Base-by-base conservation (phyloP, 2,329 filamentous ascomycete species). In the Fusarium sp. region DNA sequence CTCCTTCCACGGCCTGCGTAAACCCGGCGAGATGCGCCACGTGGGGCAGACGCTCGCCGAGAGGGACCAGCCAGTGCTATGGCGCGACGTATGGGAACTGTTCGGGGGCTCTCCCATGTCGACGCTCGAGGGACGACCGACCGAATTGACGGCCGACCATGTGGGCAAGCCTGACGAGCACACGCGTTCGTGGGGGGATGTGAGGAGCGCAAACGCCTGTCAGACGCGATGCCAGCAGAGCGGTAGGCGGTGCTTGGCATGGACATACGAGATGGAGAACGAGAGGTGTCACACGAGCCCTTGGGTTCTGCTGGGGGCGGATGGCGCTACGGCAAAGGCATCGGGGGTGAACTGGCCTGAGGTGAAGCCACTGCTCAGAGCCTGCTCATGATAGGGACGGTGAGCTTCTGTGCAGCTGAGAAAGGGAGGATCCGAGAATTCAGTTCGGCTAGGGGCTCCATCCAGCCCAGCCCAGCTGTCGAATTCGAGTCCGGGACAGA, bases 1-100 rank as follows among this genome's bases (percentile, higher is more conserved):
- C 5, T 87, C 87, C 11, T 89, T 90, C 75, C 88, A 90, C 76
- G 85, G 84, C 31, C 81, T 90, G 11, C 83, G 85, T 47, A 78
- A 83, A 36, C 82, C 82, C 6, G 81, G 82, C 11, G 82, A 82
- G 65, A 90, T 90, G 88, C 74, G 80, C 35, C 78, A 81, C 27
- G 82, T 87, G 9, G 87, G 86, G 25, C 78, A 80, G 25, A 80
- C 79, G 16, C 86, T 90, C 66, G 79, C 81, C 14, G 75, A 80
- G 22, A 74, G 82, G 54, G 75, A 80, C 27, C 76, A 81, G 47
- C 85, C 87, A 0, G 81, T 89, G 8, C 81, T 85, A 62, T 89
- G 88, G 88, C 81, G 84, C 38, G 83, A 89, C 50, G 74, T 91
- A 27, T 88, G 87, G 83, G 80, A 83, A 54, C 81, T 88, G 16